Percentiles rank a stretch among this genome's conserved stretches.
Conservation (phyloP, 768 basidiomycete species). For the Exsudoporus frostii region DNA sequence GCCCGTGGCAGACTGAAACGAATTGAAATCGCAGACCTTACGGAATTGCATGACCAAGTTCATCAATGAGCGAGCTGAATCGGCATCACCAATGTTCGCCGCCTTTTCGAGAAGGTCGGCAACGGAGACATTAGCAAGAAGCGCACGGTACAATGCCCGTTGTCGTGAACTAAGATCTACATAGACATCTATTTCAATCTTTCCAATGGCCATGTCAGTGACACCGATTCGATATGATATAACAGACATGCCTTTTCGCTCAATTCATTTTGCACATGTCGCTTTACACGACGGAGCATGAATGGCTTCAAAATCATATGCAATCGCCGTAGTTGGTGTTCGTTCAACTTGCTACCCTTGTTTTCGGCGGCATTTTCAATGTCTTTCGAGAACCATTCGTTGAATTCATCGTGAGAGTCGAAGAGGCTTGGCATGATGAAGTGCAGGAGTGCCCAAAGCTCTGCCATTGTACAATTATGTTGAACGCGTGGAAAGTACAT, state of each 20-base stretch:
- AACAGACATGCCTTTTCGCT: conserved; percentile 80
- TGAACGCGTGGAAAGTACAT: conserved; percentile 1
- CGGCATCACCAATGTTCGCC: conserved; percentile 83
- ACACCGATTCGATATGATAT: conserved; percentile 59
- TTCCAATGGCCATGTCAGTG: conserved; percentile 67
- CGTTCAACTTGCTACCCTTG: conserved; percentile 87
- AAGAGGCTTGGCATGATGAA: conserved; percentile 99
- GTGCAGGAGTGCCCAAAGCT: conserved; percentile 96
- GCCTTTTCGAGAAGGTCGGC: conserved; percentile 93
- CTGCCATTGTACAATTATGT: conserved; percentile 37
- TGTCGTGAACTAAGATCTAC: conserved; percentile 94
- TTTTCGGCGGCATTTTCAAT: conserved; percentile 95
- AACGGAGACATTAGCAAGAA: conserved; percentile 92
- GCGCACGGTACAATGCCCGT: conserved; percentile 81
- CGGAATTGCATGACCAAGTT: conserved; percentile 99
- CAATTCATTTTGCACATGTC: conserved; percentile 98
- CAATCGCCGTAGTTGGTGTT: conserved; percentile 88
- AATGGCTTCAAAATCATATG: conserved; percentile 99
- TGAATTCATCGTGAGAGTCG: conserved; percentile 99
- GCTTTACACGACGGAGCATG: conserved; percentile 96
- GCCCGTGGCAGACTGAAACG: conserved; percentile 1
- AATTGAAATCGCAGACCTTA: conserved; percentile 53
- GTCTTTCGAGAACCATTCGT: conserved; percentile 99
- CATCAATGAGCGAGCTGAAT: conserved; percentile 93
- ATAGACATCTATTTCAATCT: conserved; percentile 96